Evolutionary conservation across 169 alveolate species (phyloP), one percentile per base, ranked within the genome.

Genomic region (Babesia caballi): DNA sequence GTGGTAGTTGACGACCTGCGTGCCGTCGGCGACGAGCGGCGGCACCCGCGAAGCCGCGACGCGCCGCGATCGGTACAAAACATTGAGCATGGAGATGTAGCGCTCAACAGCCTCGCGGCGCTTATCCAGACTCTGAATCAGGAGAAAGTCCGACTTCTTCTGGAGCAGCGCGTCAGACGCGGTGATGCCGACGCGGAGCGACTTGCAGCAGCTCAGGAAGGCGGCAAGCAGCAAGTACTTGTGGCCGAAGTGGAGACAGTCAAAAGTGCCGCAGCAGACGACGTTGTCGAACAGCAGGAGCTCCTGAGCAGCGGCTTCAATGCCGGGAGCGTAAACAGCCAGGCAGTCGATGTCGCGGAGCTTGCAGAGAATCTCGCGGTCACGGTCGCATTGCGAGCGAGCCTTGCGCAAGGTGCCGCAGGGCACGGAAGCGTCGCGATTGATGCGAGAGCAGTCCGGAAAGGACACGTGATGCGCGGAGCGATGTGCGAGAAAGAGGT

Each of bases 221-320:
- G 87, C 82, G 3, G 68, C 4, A 0, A 78, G 76, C 27, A 78
- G 60, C 41, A 78, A 33, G n/a, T 65, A 54, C 82, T 78, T 78
- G 51, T 78, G 87, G 2, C 87, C 87, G 38, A 67, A 78, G 67
- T 78, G 87, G 35, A 78, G 68, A 47, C 71, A 60, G 63, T 78
- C 87, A 32, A 78, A 78, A 12, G 87, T 78, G 27, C 82, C 82
- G 25, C 82, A 56, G 50, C 71, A 71, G 66, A 71, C 61, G 14
- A 71, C 82, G 25, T 60, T 57, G 51, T 71, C 82, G 42, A 58
- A 71, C 7, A 28, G 52, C 68, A 63, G 3, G 11, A 63, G 38
- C n/a, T 63, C 73, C 2, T 50, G 42, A 11, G 47, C 30, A n/a
- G 52, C 73, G 21, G 4, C 61, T 4, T 47, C 73, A 19, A 46